A percentile compares a stretch with the other conserved stretches of the same genome.
These are phyloP conservation scores for Nyssa sinensis DNA, from an alignment of 148 eudicot species.

Conservation along the genomic window DNA sequence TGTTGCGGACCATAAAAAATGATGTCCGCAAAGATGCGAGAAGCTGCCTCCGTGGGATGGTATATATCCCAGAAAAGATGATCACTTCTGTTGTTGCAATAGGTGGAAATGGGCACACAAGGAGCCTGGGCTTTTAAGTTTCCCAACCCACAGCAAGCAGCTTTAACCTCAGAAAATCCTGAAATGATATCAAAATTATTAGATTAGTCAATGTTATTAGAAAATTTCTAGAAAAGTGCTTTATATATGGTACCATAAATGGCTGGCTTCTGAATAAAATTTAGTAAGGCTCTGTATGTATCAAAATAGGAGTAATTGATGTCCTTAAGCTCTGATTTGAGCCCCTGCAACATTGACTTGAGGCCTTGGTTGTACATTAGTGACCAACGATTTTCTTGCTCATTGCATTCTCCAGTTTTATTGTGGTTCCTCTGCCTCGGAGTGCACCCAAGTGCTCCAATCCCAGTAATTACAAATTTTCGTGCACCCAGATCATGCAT, in stretches of 20 bases:
- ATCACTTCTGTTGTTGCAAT: slow-evolving; percentile 59
- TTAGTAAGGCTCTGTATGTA: slow-evolving; percentile 37
- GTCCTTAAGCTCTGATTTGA: slow-evolving; percentile 37
- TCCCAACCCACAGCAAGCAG: slow-evolving; percentile 88
- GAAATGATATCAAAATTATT: slow-evolving; percentile 11
- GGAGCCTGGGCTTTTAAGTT: slow-evolving; percentile 54
- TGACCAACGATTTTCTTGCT: slow-evolving; percentile 53
- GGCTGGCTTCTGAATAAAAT: slow-evolving; percentile 51
- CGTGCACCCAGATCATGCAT: slow-evolving; percentile 61
- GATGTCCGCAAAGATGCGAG: slow-evolving; percentile 36
- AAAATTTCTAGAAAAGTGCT: background rate
- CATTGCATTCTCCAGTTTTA: slow-evolving; percentile 49
- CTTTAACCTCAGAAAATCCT: slow-evolving; percentile 72
- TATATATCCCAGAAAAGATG: slow-evolving; percentile 83
- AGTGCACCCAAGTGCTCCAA: slow-evolving; percentile 62
- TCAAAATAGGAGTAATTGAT: slow-evolving; percentile 55
- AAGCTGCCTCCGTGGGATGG: slow-evolving; percentile 76
- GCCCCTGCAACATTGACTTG: slow-evolving; percentile 29
- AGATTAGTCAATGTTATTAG: background rate
- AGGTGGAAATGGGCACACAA: slow-evolving; percentile 59
- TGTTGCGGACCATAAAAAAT: slow-evolving; percentile 40
- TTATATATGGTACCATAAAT: slow-evolving; percentile 42
- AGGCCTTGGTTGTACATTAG: slow-evolving; percentile 55
- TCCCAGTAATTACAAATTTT: slow-evolving; percentile 49
- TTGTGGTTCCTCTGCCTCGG: slow-evolving; percentile 53